phyloP scores from a whole-genome alignment of 192 early-diverging fungal species.

The Backusella luteola region DNA sequence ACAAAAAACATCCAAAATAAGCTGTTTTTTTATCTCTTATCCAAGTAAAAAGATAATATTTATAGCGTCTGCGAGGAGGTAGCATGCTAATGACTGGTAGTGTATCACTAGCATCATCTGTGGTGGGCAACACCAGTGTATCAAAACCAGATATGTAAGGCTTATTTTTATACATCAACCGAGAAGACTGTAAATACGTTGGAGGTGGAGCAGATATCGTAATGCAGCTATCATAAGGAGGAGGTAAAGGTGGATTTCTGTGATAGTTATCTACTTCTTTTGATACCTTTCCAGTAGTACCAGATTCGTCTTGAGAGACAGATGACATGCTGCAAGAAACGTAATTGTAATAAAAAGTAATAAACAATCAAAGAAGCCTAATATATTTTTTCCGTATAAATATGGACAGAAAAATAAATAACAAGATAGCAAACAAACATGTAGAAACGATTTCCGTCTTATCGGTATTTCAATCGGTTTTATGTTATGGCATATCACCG shows the following conservation, averaged over 20 bases:
- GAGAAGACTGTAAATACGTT: not conserved
- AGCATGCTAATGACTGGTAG: not conserved
- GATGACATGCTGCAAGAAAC: not conserved
- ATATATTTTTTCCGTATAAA: not conserved
- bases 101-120: not conserved
- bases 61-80: not conserved
- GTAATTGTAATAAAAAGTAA: not conserved
- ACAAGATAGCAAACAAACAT: not conserved
- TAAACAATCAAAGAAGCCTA: not conserved
- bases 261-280: not conserved
- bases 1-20: not conserved
- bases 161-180: slow-evolving; percentile 1
- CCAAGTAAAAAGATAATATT: not conserved
- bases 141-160: not conserved
- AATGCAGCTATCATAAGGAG: not conserved
- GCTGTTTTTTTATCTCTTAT: not conserved
- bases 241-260: not conserved
- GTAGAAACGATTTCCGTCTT: not conserved
- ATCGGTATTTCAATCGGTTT: slow-evolving; percentile 5
- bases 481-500: not conserved
- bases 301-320: not conserved
- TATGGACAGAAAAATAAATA: not conserved
- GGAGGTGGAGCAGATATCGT: not conserved
- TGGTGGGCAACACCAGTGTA: not conserved
- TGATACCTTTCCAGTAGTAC: not conserved